Base-by-base conservation (phyloP, 208 protist genomes). In the Acanthamoeba royreba region DNA sequence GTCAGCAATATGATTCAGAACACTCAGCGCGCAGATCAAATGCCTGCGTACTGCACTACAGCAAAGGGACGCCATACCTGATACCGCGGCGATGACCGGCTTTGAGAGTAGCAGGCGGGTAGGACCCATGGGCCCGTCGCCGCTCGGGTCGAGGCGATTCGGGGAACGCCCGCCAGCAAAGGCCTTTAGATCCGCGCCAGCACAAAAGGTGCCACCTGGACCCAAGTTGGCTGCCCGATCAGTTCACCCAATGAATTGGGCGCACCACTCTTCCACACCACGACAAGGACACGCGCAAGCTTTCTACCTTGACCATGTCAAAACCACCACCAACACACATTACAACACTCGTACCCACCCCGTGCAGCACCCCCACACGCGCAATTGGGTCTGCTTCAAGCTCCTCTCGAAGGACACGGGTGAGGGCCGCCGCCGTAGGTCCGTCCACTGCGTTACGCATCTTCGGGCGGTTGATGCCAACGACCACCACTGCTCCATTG, bases 81-180 rank as follows among this genome's bases (percentile, higher is more conserved):
- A 81, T 52, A 95, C 47, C 42, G 92, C 72, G 11, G 92, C 94
- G 40, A 95, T 93, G n/a, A 95, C 94, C 0, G 94, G 94, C 61
- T 95, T 95, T n/a, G 77, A 81, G 69, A 95, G 89, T 15, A 17
- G 13, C 15, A 95, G 22, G 69, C 92, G 88, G 15, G 92, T 86
- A 31, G 77, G 72, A 19, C 94, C 94, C 94, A 95, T 94, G 22
- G 94, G 94, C 22, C 85, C 94, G 9, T 53, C 9, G 13, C 7
- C 25, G 31, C 45, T 13, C 43, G 42, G 15, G 22, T 90, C 61
- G 28, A 33, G 15, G 11, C 77, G 13, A 25, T 58, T 58, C n/a
- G 19, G 43, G 33, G 28, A 33, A 33, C 15, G 43, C 19, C 66
- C 81, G 35, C 15, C 43, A 9, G 22, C 49, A 25, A 47, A 22